Conservation (phyloP, 257 asterid species). For the Lithospermum erythrorhizon region DNA sequence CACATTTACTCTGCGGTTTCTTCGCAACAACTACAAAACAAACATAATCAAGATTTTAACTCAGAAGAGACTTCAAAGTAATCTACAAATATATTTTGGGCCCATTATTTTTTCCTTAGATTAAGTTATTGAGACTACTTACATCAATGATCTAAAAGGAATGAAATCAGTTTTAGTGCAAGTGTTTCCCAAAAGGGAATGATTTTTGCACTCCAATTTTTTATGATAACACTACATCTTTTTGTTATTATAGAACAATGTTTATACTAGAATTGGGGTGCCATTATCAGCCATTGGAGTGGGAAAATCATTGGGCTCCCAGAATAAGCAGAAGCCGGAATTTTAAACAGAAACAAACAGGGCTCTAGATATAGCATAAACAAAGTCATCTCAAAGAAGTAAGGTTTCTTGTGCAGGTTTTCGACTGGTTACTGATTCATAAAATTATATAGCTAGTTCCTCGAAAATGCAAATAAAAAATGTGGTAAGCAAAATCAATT, state of each 20-base stretch:
- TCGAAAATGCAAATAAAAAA: neutral
- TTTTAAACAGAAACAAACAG: neutral
- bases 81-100: too few species aligned
- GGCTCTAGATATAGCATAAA: neutral
- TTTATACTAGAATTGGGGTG: too few species aligned
- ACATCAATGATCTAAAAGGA: neutral
- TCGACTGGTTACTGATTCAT: neutral
- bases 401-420: neutral
- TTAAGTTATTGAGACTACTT: neutral
- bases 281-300: too few species aligned
- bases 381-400: too few species aligned
- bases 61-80: neutral
- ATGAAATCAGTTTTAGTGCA: neutral
- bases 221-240: too few species aligned
- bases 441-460: neutral
- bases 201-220: too few species aligned
- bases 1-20: constrained; percentile 78
- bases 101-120: too few species aligned
- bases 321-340: too few species aligned
- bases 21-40: constrained; percentile 64
- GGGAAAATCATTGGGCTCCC: too few species aligned
- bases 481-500: neutral
- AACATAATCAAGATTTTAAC: neutral
- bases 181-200: neutral
- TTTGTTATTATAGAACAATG: too few species aligned